These are phyloP conservation scores for Isabelozyma gotoi DNA, from an alignment of 805 yeast species.

Conservation along the genomic window DNA sequence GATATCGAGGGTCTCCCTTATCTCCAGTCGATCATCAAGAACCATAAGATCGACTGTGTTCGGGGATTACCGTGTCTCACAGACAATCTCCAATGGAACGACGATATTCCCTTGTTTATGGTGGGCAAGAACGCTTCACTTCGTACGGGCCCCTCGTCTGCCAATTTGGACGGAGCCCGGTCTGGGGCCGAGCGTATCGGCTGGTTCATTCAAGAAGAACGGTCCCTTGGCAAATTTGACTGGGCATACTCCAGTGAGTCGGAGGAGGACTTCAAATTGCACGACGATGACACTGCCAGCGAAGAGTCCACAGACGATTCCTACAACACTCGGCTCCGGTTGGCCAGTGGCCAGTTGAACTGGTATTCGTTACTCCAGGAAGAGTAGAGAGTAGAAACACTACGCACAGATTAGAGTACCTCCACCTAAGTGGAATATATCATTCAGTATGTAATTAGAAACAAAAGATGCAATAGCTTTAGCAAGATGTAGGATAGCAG, in stretches of 20 bases:
- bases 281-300: background rate
- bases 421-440: too few species aligned
- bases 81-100: constrained; percentile 43
- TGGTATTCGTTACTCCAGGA: constrained; percentile 22
- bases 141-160: constrained; percentile 44
- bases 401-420: too few species aligned
- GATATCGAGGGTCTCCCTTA: constrained; percentile 27
- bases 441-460: too few species aligned
- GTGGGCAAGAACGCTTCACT: constrained; percentile 44
- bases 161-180: constrained; percentile 48
- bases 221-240: constrained; percentile 8
- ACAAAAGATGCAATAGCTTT: background rate
- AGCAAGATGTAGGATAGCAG: too few species aligned
- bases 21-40: constrained; percentile 23
- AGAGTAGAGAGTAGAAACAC: constrained; percentile 3
- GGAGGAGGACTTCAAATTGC: background rate
- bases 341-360: constrained; percentile 28
- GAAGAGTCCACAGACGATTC: constrained; percentile 3
- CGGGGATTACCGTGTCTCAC: constrained; percentile 43
- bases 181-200: constrained; percentile 47
- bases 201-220: constrained; percentile 28
- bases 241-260: constrained; percentile 6
- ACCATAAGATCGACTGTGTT: constrained; percentile 29
- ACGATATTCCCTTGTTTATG: constrained; percentile 38
- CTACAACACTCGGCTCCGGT: constrained; percentile 16